A percentile compares a stretch with the other conserved stretches of the same genome.
Conservation (phyloP, 139 green algal species). For the Ulvella scutata region DNA sequence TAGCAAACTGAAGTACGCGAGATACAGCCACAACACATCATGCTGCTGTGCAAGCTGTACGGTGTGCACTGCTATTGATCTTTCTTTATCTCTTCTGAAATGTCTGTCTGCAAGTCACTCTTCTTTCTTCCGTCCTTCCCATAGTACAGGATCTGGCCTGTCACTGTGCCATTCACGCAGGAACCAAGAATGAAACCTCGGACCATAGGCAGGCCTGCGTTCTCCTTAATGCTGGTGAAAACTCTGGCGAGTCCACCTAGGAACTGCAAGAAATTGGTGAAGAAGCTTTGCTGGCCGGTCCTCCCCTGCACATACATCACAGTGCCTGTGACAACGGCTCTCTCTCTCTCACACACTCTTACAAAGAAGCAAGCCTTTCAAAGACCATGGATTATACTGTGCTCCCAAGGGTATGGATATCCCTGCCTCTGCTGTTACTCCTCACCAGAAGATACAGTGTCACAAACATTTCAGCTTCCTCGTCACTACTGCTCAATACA, state of each 20-base stretch:
- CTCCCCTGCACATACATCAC: conserved; percentile 1
- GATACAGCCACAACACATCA: too few species aligned
- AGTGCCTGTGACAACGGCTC: too few species aligned
- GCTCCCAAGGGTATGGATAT: too few species aligned
- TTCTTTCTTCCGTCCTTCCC: conserved; percentile 18
- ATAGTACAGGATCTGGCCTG: conserved; percentile 29
- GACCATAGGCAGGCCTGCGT: conserved; percentile 48
- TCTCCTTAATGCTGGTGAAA: conserved; percentile 57
- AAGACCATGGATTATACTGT: too few species aligned
- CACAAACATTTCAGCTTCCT: too few species aligned
- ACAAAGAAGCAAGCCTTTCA: too few species aligned
- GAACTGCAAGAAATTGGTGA: conserved; percentile 47
- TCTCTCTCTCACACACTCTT: too few species aligned
- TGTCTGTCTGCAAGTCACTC: neutral
- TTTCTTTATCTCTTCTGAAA: neutral
- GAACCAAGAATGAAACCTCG: conserved; percentile 44
- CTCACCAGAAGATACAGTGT: too few species aligned
- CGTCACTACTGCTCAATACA: too few species aligned
- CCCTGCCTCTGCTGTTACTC: too few species aligned
- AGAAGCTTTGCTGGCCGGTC: conserved; percentile 54
- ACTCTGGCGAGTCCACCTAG: conserved; percentile 40
- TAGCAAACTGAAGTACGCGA: too few species aligned
- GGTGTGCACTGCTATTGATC: neutral
- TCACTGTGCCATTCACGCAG: conserved; percentile 28
- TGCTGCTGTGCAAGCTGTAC: too few species aligned